Conservation (phyloP, 2,329 filamentous ascomycete species). For the Neoascochyta sp. region DNA sequence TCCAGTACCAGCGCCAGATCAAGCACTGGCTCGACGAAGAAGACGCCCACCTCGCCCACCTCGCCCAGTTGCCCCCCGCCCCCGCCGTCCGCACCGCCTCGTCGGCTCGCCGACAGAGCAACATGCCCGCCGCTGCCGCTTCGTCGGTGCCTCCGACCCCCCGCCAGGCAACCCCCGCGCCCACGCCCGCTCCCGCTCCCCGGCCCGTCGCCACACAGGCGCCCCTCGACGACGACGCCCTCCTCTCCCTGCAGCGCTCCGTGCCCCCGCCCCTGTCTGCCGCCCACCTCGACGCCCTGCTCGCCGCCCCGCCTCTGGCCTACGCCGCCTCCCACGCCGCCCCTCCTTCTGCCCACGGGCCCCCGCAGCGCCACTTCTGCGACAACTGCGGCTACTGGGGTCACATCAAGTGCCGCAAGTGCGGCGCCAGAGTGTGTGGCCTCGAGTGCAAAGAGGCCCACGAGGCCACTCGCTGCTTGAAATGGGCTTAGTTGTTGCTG, state of each 20-base stretch:
- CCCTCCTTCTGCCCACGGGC: constrained; percentile 42
- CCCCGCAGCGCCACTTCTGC: constrained; percentile 63
- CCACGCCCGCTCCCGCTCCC: constrained; percentile 4
- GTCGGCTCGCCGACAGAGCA: constrained; percentile 21
- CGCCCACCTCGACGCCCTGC: constrained; percentile 60
- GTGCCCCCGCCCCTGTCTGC: constrained; percentile 58
- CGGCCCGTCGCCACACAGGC: constrained; percentile 10
- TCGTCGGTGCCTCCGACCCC: constrained; percentile 25
- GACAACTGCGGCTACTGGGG: constrained; percentile 83
- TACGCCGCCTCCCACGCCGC: constrained; percentile 60
- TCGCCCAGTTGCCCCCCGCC: constrained; percentile 18
- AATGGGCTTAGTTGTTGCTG: constrained; percentile 33
- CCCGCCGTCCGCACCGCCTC: constrained; percentile 12
- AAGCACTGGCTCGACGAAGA: constrained; percentile 79
- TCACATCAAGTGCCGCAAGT: constrained; percentile 70
- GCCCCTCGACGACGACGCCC: constrained; percentile 44
- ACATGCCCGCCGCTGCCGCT: too few relatives aligned
- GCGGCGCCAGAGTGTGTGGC: constrained; percentile 73
- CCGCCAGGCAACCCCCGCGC: constrained; percentile 23
- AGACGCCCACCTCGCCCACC: constrained; percentile 61
- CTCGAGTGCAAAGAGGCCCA: constrained; percentile 70
- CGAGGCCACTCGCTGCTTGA: constrained; percentile 59
- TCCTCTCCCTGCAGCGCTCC: constrained; percentile 52
- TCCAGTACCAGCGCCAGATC: constrained; percentile 79
- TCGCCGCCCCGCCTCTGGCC: constrained; percentile 61